Conservation (phyloP, 2,329 filamentous ascomycete species). For the Alternaria rosae region DNA sequence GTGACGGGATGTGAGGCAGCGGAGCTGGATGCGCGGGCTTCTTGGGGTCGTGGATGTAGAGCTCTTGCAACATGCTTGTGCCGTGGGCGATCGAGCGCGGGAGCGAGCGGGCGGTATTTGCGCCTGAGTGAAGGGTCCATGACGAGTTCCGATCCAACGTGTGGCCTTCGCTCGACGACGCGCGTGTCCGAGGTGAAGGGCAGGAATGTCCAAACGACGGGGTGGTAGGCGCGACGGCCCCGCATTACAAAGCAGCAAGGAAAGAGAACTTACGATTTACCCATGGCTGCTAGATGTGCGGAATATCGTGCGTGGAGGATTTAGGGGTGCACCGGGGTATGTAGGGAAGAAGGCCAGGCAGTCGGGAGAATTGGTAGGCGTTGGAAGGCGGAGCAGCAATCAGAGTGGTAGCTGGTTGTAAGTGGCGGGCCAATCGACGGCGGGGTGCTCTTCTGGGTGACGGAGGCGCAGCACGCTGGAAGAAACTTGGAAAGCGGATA, state of each 20-base stretch:
- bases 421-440: constrained; percentile 29
- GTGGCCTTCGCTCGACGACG: constrained; percentile 7
- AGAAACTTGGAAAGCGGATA: neutral
- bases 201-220: constrained; percentile 24
- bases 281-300: constrained; percentile 38
- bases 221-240: constrained; percentile 17
- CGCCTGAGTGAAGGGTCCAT: constrained; percentile 14
- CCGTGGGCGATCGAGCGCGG: constrained; percentile 10
- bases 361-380: constrained; percentile 17
- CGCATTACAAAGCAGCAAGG: constrained; percentile 21
- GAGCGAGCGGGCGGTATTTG: constrained; percentile 2
- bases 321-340: constrained; percentile 13
- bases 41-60: constrained; percentile 7
- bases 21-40: constrained; percentile 8
- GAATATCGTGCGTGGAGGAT: constrained; percentile 4
- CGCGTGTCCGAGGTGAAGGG: constrained; percentile 25
- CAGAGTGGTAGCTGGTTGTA: constrained; percentile 14
- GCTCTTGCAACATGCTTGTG: constrained; percentile 19
- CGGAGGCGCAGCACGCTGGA: constrained; percentile 11
- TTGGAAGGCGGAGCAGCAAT: constrained; percentile 23
- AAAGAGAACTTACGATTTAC: constrained; percentile 52
- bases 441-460: constrained; percentile 16
- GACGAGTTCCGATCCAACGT: constrained; percentile 5
- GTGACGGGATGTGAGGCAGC: constrained; percentile 23
- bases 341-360: constrained; percentile 20